Percentiles rank a stretch among this genome's conserved stretches.
phyloP scores from a whole-genome alignment of 2,329 filamentous ascomycete species.

The Fusarium palustre region DNA sequence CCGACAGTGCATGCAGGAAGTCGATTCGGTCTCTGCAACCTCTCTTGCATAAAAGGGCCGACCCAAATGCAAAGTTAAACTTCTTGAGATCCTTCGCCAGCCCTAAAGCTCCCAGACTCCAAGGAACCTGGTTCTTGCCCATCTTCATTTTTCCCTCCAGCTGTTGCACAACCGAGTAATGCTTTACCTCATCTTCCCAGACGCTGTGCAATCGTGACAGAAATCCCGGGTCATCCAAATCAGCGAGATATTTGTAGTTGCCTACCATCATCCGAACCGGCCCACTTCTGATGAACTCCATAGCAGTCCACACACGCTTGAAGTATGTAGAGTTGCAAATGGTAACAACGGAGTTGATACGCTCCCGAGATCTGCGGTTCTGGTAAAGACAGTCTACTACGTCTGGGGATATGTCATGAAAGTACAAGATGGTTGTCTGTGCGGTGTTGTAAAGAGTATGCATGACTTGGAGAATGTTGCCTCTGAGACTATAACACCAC shows the following conservation, averaged over 20 bases:
- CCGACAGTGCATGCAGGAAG: background rate
- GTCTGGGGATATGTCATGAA: background rate
- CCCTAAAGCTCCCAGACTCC: background rate
- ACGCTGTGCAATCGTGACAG: fast-evolving
- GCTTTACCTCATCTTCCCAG: background rate
- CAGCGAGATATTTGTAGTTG: background rate
- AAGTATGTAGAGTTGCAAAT: constrained; percentile 8
- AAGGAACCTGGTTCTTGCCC: background rate
- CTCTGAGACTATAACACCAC: background rate
- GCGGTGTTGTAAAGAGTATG: background rate
- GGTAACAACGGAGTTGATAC: background rate
- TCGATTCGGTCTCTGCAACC: constrained; percentile 1
- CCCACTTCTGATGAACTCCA: constrained; percentile 7
- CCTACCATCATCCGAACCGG: background rate
- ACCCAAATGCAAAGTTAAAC: background rate
- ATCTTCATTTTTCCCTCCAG: background rate
- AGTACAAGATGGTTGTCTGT: background rate
- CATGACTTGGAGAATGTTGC: background rate
- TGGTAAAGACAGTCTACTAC: background rate
- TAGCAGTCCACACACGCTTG: background rate
- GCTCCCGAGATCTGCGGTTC: background rate
- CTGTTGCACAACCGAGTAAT: background rate
- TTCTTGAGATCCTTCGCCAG: background rate
- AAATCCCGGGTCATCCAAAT: background rate
- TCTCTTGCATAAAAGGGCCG: background rate